These are phyloP conservation scores for Oryza officinalis DNA, from an alignment of 176 grass and related monocot species.

Conservation along the genomic window DNA sequence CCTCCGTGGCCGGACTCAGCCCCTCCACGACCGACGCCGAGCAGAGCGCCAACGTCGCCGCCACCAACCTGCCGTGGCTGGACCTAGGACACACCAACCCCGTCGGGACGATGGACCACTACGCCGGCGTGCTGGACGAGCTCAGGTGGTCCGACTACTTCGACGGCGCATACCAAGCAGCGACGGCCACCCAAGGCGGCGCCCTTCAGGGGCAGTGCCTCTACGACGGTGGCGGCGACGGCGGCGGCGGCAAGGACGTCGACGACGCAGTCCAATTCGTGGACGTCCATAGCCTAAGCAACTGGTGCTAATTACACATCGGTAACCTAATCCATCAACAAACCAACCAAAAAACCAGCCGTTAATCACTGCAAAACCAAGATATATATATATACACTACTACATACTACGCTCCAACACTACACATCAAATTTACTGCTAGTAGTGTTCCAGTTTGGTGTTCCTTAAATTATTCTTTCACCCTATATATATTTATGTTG, in stretches of 20 bases:
- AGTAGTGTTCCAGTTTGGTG: background rate
- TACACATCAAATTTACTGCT: conserved; percentile 8
- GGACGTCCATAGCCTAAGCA: conserved; percentile 45
- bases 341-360: background rate
- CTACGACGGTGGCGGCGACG: conserved; percentile 19
- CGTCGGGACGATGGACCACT: conserved; percentile 30
- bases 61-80: conserved; percentile 36
- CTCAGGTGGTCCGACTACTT: conserved; percentile 65
- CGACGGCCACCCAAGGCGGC: conserved; percentile 25
- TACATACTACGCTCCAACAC: background rate
- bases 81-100: conserved; percentile 34
- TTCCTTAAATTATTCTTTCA: background rate
- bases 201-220: conserved; percentile 45
- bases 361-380: conserved; percentile 1
- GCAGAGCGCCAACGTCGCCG: background rate
- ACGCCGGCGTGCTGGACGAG: conserved; percentile 46
- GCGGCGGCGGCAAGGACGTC: conserved; percentile 12
- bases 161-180: conserved; percentile 48
- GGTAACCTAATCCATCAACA: background rate
- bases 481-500: background rate
- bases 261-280: conserved; percentile 38
- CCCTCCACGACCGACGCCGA: background rate
- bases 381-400: background rate
- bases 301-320: conserved; percentile 43
- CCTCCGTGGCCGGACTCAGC: conserved; percentile 28